Percentiles rank a stretch among this genome's conserved stretches.
phyloP scores from a whole-genome alignment of 2,329 filamentous ascomycete genomes.

The Exophiala phaeomuriformis region DNA sequence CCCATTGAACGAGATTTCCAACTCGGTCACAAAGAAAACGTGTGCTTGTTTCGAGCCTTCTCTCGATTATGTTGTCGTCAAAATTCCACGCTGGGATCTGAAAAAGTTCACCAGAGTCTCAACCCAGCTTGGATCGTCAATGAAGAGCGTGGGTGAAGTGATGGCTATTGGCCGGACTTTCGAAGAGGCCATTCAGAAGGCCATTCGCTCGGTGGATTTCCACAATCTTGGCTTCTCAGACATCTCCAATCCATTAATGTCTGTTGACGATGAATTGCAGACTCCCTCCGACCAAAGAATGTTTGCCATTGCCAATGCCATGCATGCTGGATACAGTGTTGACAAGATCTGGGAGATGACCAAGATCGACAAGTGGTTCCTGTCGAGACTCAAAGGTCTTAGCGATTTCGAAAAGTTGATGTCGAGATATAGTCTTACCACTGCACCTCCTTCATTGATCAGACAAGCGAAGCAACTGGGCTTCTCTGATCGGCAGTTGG shows the following conservation, averaged over 20 bases:
- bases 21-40: conserved; percentile 90
- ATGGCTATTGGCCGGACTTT: conserved; percentile 97
- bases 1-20: conserved; percentile 90
- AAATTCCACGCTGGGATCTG: conserved; percentile 97
- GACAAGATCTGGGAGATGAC: conserved; percentile 98
- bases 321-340: conserved; percentile 87
- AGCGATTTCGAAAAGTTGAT: conserved; percentile 82
- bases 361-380: conserved; percentile 98
- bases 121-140: conserved; percentile 89
- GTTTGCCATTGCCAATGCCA: conserved; percentile 96
- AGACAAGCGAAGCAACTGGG: conserved; percentile 85
- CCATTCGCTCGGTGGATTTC: conserved; percentile 89
- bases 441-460: conserved; percentile 57
- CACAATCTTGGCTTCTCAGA: conserved; percentile 93
- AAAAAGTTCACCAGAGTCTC: conserved; percentile 98
- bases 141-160: conserved; percentile 99
- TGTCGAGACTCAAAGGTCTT: conserved; percentile 81
- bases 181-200: conserved; percentile 97
- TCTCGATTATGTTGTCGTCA: conserved; percentile 94
- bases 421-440: conserved; percentile 61
- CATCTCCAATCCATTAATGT: conserved; percentile 76
- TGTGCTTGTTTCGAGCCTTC: conserved; percentile 98
- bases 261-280: conserved; percentile 90
- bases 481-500: conserved; percentile 88
- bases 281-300: conserved; percentile 95